Base-by-base conservation (phyloP, 2,329 filamentous ascomycete genomes). In the Alternaria tenuissima region DNA sequence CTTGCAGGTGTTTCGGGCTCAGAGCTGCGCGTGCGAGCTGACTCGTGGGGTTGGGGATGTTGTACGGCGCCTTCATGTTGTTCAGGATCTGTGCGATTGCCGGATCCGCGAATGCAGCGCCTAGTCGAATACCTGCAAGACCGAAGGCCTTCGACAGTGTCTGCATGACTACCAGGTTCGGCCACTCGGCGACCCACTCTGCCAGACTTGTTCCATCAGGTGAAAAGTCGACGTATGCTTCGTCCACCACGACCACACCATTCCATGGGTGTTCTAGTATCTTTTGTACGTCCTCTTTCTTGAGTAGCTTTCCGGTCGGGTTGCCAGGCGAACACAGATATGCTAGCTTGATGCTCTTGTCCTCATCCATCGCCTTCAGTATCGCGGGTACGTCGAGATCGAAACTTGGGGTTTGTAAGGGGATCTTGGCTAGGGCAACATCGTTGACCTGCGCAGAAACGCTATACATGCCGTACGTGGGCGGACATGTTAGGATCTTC, bases 71-170 rank as follows among this genome's bases (percentile, higher is more conserved):
- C 81, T 98, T 98, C 73, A 99, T 85, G 76, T 86, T 93, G 81
- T 99, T 99, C 56, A 99, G 85, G 12, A 99, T 83, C 16, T 81
- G 80, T 2, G 94, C 93, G 63, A 99, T 89, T 6, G 88, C 85
- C 0, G 88, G 84, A 9, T 88, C 87, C 5, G 92, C 87, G 76
- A 97, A 99, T 0, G 92, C 93, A 7, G 89, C 91, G 47, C 95
- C 95, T 1, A 99, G 85, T 16, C 95, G 86, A 75, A 99, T 97
- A 52, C 94, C 95, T 4, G 95, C 95, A 74, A 99, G 87, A 28
- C 95, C 95, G 75, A 99, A 99, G 0, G 93, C 95, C 79, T 99
- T 99, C 72, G 92, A 96, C n/a, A 98, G 85, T 1, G 95, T 99
- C 83, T 99, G 95, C 92, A 98, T 93, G 58, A 99, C 94, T 18